Percentiles rank a stretch among this genome's conserved stretches.
These are phyloP conservation scores for Berberis thunbergii DNA, from an alignment of 164 flowering plant species.

Conservation along the genomic window DNA sequence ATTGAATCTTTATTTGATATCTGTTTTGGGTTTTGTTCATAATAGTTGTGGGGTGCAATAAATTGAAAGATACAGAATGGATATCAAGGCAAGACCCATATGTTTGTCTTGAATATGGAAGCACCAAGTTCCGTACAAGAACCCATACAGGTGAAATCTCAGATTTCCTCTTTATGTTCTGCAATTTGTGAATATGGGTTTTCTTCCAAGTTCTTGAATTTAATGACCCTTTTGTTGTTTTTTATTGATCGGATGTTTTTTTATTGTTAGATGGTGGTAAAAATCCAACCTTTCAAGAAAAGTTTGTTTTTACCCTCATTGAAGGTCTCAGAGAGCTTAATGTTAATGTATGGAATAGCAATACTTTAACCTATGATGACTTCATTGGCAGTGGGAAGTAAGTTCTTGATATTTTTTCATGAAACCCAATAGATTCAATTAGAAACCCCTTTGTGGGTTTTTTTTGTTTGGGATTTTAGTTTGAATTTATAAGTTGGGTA, in stretches of 20 bases:
- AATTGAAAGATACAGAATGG: too few relatives aligned
- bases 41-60: too few relatives aligned
- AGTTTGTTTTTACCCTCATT: slow-evolving; percentile 53
- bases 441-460: not conserved
- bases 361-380: slow-evolving; percentile 62
- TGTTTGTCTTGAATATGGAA: too few relatives aligned
- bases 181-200: too few relatives aligned
- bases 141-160: too few relatives aligned
- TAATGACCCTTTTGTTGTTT: not conserved
- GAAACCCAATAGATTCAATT: not conserved
- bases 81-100: too few relatives aligned
- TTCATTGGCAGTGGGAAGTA: slow-evolving; percentile 87
- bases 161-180: too few relatives aligned
- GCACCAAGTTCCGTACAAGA: too few relatives aligned
- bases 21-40: too few relatives aligned
- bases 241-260: not conserved
- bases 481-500: too few relatives aligned
- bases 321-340: slow-evolving; percentile 69
- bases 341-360: slow-evolving; percentile 78
- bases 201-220: not conserved
- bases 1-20: too few relatives aligned
- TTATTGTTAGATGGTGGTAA: slow-evolving; percentile 63
- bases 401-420: not conserved
- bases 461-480: not conserved
- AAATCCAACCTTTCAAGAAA: slow-evolving; percentile 81